These are phyloP conservation scores for Cyclotella baltica DNA, from an alignment of 108 stramenopile genomes.

Conservation along the genomic window DNA sequence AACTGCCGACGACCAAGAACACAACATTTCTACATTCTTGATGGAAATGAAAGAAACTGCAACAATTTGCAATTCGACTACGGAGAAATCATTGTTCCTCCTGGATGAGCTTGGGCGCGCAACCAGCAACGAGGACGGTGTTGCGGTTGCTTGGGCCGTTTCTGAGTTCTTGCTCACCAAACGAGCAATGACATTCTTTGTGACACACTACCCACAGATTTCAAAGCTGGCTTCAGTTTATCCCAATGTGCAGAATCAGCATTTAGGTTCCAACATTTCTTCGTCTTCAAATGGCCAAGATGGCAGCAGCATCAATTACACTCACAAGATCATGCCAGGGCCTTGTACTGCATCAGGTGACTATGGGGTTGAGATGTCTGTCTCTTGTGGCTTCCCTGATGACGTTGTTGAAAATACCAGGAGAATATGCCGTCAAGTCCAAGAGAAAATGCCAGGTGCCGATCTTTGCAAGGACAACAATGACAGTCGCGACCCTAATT, in stretches of 20 bases:
- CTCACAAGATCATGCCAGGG: constrained; percentile 77
- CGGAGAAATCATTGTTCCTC: constrained; percentile 83
- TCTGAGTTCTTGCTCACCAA: constrained; percentile 78
- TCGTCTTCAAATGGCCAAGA: constrained; percentile 38
- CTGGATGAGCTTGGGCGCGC: constrained; percentile 96
- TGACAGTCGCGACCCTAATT: constrained; percentile 10
- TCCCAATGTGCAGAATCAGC: constrained; percentile 81
- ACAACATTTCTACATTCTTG: constrained; percentile 95
- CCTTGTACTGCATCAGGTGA: constrained; percentile 70
- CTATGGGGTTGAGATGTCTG: constrained; percentile 90
- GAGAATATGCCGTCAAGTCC: constrained; percentile 44
- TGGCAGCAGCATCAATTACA: constrained; percentile 67
- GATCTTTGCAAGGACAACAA: constrained; percentile 41
- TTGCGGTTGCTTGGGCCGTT: constrained; percentile 90
- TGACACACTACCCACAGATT: constrained; percentile 88
- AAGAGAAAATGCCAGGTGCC: constrained; percentile 55
- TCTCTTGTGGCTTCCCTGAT: constrained; percentile 82
- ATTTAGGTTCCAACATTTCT: constrained; percentile 62
- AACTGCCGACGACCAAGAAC: constrained; percentile 90
- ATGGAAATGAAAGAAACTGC: constrained; percentile 95
- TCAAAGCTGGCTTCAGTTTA: constrained; percentile 73
- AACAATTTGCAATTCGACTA: constrained; percentile 85
- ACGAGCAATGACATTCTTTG: constrained; percentile 88
- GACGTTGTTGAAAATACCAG: constrained; percentile 61
- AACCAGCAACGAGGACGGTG: constrained; percentile 95